Evolutionary conservation across 1,139 yeast genomes (phyloP).

Genomic region (Nakaseomyces delphensis): DNA sequence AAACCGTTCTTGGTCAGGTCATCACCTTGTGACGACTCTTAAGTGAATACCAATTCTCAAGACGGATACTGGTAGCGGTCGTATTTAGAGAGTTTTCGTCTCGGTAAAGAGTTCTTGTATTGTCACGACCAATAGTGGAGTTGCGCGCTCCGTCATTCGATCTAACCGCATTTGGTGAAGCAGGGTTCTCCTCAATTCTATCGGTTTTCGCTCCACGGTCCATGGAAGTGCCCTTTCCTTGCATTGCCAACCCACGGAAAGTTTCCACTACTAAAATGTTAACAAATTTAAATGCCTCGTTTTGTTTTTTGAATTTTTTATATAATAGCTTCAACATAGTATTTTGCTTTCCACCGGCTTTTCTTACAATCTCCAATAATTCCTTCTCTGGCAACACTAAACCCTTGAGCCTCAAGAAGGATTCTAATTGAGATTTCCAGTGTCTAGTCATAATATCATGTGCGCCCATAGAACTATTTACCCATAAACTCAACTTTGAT

Average conservation of each 20-base stretch:
- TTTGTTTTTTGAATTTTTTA: slow-evolving; percentile 35
- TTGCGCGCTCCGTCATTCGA: neutral
- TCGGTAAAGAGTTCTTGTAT: neutral
- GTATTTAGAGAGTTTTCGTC: no score
- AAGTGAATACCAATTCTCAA: neutral
- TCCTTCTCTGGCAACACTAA: slow-evolving; percentile 36
- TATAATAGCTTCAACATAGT: slow-evolving; percentile 34
- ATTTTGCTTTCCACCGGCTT: slow-evolving; percentile 33
- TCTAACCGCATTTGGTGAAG: neutral
- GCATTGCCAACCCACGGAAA: slow-evolving; percentile 11
- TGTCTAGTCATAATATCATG: slow-evolving; percentile 32
- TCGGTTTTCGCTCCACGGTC: no score
- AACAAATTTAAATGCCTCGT: slow-evolving; percentile 34
- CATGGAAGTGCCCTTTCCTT: neutral
- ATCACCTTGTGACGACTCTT: neutral
- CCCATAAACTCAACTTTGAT: slow-evolving; percentile 36
- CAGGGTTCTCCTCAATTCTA: no score
- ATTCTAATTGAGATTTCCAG: slow-evolving; percentile 35
- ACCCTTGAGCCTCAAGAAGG: slow-evolving; percentile 38
- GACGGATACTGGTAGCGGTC: neutral
- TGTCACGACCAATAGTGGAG: neutral
- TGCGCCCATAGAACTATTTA: slow-evolving; percentile 32
- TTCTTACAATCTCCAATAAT: slow-evolving; percentile 33
- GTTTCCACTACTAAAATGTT: slow-evolving; percentile 31
- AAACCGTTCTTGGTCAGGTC: no score